These are phyloP conservation scores for Pharnaceum exiguum DNA, from an alignment of 148 eudicot species.

Conservation along the genomic window DNA sequence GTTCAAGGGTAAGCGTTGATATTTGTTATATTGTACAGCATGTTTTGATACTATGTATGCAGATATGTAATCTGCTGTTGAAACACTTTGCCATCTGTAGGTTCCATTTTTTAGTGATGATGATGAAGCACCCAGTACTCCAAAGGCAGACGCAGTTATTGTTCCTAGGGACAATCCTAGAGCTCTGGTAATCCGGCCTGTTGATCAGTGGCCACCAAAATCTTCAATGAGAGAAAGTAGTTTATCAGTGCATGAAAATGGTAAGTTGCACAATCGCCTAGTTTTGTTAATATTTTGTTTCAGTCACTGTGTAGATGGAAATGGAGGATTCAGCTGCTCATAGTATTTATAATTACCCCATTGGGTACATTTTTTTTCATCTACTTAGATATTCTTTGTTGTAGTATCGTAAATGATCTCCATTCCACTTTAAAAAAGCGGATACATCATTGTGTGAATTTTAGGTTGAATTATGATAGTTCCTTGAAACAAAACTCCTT, in stretches of 20 bases:
- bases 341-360: too few relatives aligned
- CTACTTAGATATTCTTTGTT: too few relatives aligned
- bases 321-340: too few relatives aligned
- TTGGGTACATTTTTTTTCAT: too few relatives aligned
- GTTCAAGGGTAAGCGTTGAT: constrained; percentile 49
- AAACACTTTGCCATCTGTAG: constrained; percentile 31
- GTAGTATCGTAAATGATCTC: too few relatives aligned
- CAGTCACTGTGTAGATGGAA: neutral
- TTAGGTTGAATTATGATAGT: too few relatives aligned
- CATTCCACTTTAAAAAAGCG: too few relatives aligned
- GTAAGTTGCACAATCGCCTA: constrained; percentile 28
- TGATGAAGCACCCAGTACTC: constrained; percentile 74
- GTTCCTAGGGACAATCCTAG: constrained; percentile 96
- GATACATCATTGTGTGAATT: too few relatives aligned
- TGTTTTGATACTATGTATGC: too few relatives aligned
- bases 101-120: constrained; percentile 81
- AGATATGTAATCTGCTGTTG: neutral
- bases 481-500: too few relatives aligned
- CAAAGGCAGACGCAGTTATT: constrained; percentile 88
- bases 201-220: constrained; percentile 65
- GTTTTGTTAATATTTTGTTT: neutral
- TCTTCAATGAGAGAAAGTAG: constrained; percentile 35
- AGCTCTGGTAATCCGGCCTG: constrained; percentile 76
- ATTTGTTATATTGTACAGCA: too few relatives aligned
- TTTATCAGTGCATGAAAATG: constrained; percentile 47